Percentiles rank a stretch among this genome's conserved stretches.
Conservation (phyloP, 768 basidiomycete species). For the Leucosporidium scottii region DNA sequence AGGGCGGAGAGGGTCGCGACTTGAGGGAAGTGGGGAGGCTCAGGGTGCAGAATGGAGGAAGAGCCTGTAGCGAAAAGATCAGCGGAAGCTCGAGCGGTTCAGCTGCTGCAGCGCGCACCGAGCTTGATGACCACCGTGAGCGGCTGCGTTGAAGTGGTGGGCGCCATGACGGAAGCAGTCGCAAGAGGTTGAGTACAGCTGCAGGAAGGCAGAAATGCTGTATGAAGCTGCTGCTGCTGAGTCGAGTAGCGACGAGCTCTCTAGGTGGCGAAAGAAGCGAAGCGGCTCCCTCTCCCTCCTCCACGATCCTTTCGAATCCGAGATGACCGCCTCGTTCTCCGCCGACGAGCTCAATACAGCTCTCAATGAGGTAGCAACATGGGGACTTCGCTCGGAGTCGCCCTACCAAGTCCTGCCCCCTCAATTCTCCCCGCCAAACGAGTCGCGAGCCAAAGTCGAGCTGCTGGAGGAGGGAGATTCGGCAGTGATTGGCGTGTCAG, state of each 20-base stretch:
- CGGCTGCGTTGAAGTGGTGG: background rate
- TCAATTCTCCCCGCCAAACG: background rate
- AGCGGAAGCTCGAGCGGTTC: background rate
- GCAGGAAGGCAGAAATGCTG: no score
- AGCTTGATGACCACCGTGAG: constrained; percentile 31
- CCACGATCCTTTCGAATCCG: no score
- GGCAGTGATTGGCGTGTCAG: background rate
- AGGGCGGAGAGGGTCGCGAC: constrained; percentile 84
- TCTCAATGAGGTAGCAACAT: background rate
- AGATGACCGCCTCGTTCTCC: background rate
- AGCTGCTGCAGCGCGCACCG: background rate
- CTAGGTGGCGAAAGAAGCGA: no score
- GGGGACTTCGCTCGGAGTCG: background rate
- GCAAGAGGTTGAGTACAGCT: no score
- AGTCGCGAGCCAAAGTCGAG: background rate
- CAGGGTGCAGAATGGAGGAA: constrained; percentile 90
- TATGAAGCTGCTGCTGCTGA: no score
- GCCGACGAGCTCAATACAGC: background rate
- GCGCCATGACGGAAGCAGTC: background rate
- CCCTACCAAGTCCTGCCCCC: background rate
- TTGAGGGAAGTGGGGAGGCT: constrained; percentile 77
- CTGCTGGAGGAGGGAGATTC: background rate
- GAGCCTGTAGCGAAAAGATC: constrained; percentile 53
- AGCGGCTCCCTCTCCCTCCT: no score
- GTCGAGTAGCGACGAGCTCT: no score